These are phyloP conservation scores for Coniochaeta sp. DNA, from an alignment of 2,329 filamentous ascomycete genomes.

Conservation along the genomic window DNA sequence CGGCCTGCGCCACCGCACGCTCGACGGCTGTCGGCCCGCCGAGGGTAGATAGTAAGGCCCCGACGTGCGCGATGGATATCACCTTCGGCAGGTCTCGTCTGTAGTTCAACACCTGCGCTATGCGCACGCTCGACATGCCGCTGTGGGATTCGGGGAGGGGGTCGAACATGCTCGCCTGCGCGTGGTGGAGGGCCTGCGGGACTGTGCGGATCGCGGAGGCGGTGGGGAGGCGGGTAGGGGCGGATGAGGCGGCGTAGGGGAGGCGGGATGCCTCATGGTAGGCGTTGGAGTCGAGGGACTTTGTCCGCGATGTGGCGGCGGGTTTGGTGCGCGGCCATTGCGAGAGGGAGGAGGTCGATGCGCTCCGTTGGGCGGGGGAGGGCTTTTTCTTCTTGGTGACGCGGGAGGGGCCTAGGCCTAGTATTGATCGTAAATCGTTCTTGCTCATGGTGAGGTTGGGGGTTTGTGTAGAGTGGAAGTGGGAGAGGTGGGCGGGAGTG, in stretches of 20 bases:
- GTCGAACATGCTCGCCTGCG: slow-evolving; percentile 56
- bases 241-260: slow-evolving; percentile 51
- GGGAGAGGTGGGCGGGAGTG: too few relatives aligned
- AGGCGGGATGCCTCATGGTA: slow-evolving; percentile 39
- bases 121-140: slow-evolving; percentile 58
- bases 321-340: slow-evolving; percentile 11
- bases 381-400: slow-evolving; percentile 13
- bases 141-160: slow-evolving; percentile 48
- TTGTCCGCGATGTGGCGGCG: slow-evolving; percentile 4
- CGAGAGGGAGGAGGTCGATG: slow-evolving; percentile 11
- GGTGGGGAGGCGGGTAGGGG: slow-evolving; percentile 29
- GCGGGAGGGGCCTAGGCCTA: slow-evolving; percentile 14
- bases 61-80: slow-evolving; percentile 59
- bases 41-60: slow-evolving; percentile 44
- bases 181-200: slow-evolving; percentile 57
- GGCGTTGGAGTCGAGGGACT: slow-evolving; percentile 14
- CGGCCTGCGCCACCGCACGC: slow-evolving; percentile 57
- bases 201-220: slow-evolving; percentile 54
- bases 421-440: slow-evolving; percentile 14
- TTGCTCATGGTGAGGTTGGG: slow-evolving; percentile 5
- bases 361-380: slow-evolving; percentile 6
- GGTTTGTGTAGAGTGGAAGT: not conserved
- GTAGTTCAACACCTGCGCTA: slow-evolving; percentile 57
- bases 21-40: slow-evolving; percentile 56
- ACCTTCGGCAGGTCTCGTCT: slow-evolving; percentile 53